Base-by-base conservation (phyloP, 257 asterid species). In the Knoxia roxburghii region DNA sequence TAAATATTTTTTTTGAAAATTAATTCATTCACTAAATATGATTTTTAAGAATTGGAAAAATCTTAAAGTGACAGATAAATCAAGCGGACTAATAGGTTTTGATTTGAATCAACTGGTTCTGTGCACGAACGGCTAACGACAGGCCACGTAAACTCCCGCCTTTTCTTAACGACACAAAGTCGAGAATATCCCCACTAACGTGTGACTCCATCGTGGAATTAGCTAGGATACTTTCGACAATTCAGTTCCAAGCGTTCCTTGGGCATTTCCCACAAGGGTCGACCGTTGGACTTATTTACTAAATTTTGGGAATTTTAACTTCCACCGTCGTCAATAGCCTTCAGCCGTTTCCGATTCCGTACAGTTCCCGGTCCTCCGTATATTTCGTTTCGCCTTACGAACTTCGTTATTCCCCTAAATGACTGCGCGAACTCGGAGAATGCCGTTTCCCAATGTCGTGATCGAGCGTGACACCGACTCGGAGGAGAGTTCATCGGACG, bases 391-490 rank as follows among this genome's bases (percentile, higher is more conserved):
- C 50, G 6, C 54, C 13, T 27, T 40, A 20, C 39, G 4, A 23
- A 21, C 14, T 33, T n/a, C 30, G 2, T 24, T 9, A 7, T 7
- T 73, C 2, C 26, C 51, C 45, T 53, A 74, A 73, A 93, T 93
- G 96, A 83, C 90, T 68, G 87, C 92, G 66, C 89, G 77, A 68
- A 85, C 90, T 8, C 82, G 97, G 73, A 74, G 76, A 59, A 43
- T 41, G 58, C 77, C 84, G 57, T 90, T 88, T 72, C 96, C 99
- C 12, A 76, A 82, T 54, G 82, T 93, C 24, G 73, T 93, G 70
- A 85, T 88, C 24, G 89, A 81, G 71, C 81, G 84, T 27, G 97
- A 88, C 1, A 74, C 95, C 17, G 96, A 93, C 65, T 72, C 95
- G 12, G 96, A 93, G 66, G 83, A 84, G 30, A 84, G 89, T 77